Evolutionary conservation across 192 early-diverging fungal species (phyloP), one percentile per base, ranked within the genome.

Genomic region (Entomortierella lignicola): DNA sequence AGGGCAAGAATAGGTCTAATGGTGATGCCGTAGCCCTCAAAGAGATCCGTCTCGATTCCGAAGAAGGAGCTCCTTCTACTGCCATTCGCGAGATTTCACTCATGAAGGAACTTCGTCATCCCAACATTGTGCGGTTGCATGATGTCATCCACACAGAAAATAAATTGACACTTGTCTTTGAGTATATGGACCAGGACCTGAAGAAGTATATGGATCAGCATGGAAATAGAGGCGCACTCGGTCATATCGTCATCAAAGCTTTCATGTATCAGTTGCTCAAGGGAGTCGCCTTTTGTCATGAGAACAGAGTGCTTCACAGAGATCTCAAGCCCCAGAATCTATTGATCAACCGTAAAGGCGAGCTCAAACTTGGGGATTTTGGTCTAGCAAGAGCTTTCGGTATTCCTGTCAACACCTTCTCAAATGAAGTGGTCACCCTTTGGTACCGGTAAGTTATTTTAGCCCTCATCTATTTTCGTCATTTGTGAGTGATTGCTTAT

Each of bases 41-140:
- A 82, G 96, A 98, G 82, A 98, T 99, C 51, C 86, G 91, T 55
- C 85, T 97, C 47, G 96, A 94, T 73, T 87, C 92, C 20, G 95
- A 97, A 77, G 95, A 96, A 81, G 94, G 93, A 30, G 96, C 96
- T 41, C 98, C 98, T 26, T 96, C 94, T 10, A 99, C 98, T 17
- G 98, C 98, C 60, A 96, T 99, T 71, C 89, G 98, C 39, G 98
- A 99, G 85, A 98, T 99, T 70, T 97, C 97, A 13, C 84, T 99
- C 63, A 94, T 99, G 90, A 97, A 97, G 73, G 98, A 99, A 82
- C 86, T 99, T 55, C 89, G 92, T 59, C 98, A 98, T 75, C 84
- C 89, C 37, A 98, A 99, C 79, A 92, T 98, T 73, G 91, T 98
- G 21, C 89, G 90, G 50, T 84, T 95, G 21, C 86, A 92, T 62